phyloP scores from a whole-genome alignment of 352 stramenopile genomes.

The Pythium scleroteichum region DNA sequence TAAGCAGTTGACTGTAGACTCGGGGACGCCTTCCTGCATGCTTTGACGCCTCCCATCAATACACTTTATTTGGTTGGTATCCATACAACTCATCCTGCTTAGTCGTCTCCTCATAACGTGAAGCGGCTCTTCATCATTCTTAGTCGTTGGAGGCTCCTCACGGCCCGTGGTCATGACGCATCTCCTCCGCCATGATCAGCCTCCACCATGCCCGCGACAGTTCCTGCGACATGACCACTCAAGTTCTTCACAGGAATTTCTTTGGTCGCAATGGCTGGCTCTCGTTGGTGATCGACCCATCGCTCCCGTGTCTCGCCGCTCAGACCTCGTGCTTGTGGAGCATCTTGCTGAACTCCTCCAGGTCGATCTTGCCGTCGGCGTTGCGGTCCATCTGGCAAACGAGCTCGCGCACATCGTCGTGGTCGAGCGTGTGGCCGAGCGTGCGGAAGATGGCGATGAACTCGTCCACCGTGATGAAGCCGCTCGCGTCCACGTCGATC shows the following conservation, averaged over 20 bases:
- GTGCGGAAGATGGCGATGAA: slow-evolving; percentile 76
- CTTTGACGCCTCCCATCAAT: neutral
- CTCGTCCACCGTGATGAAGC: slow-evolving; percentile 71
- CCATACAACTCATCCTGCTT: neutral
- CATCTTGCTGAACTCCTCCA: slow-evolving; percentile 75
- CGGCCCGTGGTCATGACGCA: no score
- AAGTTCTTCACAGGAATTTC: no score
- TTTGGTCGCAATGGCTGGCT: no score
- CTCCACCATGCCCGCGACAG: no score
- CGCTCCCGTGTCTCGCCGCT: neutral
- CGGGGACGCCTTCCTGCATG: neutral
- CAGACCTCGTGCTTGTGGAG: slow-evolving; percentile 74
- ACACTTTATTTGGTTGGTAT: neutral
- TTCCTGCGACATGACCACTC: no score
- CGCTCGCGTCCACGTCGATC: slow-evolving; percentile 60
- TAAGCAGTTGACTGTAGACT: slow-evolving; percentile 5
- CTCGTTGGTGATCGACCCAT: no score
- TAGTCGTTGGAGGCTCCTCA: no score
- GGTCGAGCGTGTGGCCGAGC: slow-evolving; percentile 65
- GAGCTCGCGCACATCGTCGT: slow-evolving; percentile 72
- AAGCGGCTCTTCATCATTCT: no score
- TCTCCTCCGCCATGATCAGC: no score
- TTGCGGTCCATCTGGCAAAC: slow-evolving; percentile 79
- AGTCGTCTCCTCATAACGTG: no score
- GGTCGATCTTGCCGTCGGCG: slow-evolving; percentile 72